Evolutionary conservation across 2,329 filamentous ascomycete species (phyloP).

Genomic region (Zymoseptoria pseudotritici): DNA sequence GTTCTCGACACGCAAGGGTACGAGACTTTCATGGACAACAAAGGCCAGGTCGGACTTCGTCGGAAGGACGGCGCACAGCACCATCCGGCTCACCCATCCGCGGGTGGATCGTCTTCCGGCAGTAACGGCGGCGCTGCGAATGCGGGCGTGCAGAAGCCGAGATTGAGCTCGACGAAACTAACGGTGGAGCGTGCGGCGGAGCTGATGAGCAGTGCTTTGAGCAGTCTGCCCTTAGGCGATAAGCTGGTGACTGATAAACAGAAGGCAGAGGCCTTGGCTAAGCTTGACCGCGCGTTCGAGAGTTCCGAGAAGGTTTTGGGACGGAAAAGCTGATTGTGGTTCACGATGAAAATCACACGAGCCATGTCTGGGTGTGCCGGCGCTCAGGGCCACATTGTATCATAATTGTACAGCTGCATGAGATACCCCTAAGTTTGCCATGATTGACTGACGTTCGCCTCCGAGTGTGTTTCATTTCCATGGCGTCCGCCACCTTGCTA

Average conservation of each 20-base stretch:
- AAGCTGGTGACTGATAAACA: constrained; percentile 34
- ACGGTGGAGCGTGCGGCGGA: constrained; percentile 38
- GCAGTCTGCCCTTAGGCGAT: constrained; percentile 36
- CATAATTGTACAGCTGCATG: neutral
- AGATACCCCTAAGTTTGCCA: neutral
- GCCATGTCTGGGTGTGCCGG: neutral
- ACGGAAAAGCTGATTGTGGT: neutral
- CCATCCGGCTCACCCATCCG: constrained; percentile 14
- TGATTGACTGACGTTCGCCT: neutral
- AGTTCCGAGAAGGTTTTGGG: constrained; percentile 21
- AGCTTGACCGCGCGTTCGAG: constrained; percentile 36
- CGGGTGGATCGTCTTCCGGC: constrained; percentile 1
- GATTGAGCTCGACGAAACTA: constrained; percentile 22
- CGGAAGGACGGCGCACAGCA: constrained; percentile 29
- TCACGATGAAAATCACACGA: neutral
- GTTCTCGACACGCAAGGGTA: constrained; percentile 44
- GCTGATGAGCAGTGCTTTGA: constrained; percentile 41
- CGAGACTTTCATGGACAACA: constrained; percentile 44
- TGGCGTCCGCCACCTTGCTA: neutral
- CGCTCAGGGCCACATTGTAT: neutral
- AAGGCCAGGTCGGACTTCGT: constrained; percentile 42
- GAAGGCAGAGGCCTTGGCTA: constrained; percentile 38
- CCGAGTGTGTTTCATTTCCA: neutral
- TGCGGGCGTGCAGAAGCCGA: constrained; percentile 14
- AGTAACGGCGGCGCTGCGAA: neutral